Evolutionary conservation across 2,329 filamentous ascomycete genomes (phyloP).

Genomic region (Mariannaea sp.): DNA sequence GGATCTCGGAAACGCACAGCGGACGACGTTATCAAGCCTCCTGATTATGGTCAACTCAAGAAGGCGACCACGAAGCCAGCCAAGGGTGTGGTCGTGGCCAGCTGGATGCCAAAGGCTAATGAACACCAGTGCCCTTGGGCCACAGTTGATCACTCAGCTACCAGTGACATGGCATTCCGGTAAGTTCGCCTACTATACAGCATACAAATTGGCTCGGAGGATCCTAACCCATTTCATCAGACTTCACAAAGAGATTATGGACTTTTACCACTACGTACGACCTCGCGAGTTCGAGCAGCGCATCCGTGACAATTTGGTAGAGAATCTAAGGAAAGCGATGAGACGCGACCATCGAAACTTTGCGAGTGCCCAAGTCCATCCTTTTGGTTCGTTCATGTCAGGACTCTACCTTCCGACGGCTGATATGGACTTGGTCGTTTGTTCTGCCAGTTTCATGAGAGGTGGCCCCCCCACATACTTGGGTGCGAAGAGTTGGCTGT

Average conservation of each 20-base stretch:
- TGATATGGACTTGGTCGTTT: slow-evolving; percentile 92
- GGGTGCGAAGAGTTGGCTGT: slow-evolving; percentile 61
- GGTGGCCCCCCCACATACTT: slow-evolving; percentile 55
- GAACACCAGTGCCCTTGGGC: slow-evolving; percentile 67
- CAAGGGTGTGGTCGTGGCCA: slow-evolving; percentile 54
- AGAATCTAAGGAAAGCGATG: slow-evolving; percentile 67
- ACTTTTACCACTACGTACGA: slow-evolving; percentile 85
- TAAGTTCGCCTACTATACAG: slow-evolving; percentile 42
- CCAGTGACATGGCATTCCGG: slow-evolving; percentile 60
- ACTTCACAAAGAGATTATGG: slow-evolving; percentile 86
- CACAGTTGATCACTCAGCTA: slow-evolving; percentile 57
- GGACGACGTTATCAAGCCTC: slow-evolving; percentile 68
- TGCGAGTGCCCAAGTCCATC: slow-evolving; percentile 65
- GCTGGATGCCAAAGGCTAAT: slow-evolving; percentile 55
- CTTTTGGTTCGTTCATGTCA: slow-evolving; percentile 94
- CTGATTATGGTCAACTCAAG: slow-evolving; percentile 57
- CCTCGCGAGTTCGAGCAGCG: slow-evolving; percentile 77
- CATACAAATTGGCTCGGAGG: neutral
- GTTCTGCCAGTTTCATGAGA: slow-evolving; percentile 62
- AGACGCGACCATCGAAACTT: slow-evolving; percentile 55
- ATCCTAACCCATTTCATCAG: slow-evolving; percentile 47
- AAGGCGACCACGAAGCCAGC: slow-evolving; percentile 54
- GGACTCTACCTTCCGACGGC: slow-evolving; percentile 73
- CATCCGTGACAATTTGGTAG: slow-evolving; percentile 74
- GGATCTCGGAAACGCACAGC: slow-evolving; percentile 76